These are phyloP conservation scores for Coemansia sp. DNA, from an alignment of 192 early-diverging fungal species.

Conservation along the genomic window DNA sequence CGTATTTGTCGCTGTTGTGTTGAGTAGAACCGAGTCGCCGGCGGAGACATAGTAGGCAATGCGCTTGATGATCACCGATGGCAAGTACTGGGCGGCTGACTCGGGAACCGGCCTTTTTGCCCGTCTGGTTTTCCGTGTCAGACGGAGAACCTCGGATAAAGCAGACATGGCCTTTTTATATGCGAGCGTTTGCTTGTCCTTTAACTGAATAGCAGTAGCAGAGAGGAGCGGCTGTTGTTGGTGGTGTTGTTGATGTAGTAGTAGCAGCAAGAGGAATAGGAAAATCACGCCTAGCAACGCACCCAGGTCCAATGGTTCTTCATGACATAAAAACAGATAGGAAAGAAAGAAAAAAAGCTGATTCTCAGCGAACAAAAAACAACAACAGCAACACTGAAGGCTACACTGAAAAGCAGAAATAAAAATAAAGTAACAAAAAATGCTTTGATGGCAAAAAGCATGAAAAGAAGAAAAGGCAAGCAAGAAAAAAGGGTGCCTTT, in stretches of 20 bases:
- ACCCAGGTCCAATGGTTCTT: background rate
- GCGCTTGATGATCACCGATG: slow-evolving; percentile 39
- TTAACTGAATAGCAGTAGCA: background rate
- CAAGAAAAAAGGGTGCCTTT: background rate
- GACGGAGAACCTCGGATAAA: slow-evolving; percentile 7
- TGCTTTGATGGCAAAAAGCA: background rate
- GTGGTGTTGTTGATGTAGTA: background rate
- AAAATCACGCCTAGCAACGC: background rate
- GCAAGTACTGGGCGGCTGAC: slow-evolving; percentile 35
- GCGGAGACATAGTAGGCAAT: slow-evolving; percentile 31
- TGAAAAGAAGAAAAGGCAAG: background rate
- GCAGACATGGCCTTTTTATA: slow-evolving; percentile 12
- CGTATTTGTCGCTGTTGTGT: background rate
- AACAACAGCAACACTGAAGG: background rate
- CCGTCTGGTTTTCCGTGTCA: slow-evolving; percentile 8
- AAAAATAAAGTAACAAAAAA: background rate
- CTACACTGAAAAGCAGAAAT: background rate
- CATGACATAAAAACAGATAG: background rate
- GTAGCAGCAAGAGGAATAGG: background rate
- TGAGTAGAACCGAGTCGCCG: slow-evolving; percentile 10
- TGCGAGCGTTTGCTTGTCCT: background rate
- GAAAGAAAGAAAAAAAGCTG: background rate
- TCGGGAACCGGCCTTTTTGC: slow-evolving; percentile 4
- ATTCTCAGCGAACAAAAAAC: background rate
- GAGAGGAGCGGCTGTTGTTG: background rate